Percentiles rank a stretch among this genome's conserved stretches.
Evolutionary conservation across 1,284 basidiomycete genomes (phyloP).

Genomic region (Cryptococcus maquisensis): DNA sequence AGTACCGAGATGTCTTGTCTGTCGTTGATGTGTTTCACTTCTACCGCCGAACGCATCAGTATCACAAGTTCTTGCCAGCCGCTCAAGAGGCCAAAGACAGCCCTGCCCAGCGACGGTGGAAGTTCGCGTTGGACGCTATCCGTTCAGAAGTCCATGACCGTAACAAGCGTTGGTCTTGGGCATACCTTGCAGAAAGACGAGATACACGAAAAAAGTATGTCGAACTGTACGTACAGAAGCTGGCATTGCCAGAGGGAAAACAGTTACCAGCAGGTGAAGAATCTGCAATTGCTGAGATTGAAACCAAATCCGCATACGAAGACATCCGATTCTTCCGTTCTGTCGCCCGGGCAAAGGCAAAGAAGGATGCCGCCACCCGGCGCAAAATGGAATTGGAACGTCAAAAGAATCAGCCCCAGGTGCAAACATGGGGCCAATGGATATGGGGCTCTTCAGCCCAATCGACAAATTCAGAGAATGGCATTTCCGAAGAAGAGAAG

Average conservation of each 20-base stretch:
- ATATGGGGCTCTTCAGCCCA: slow-evolving; percentile 64
- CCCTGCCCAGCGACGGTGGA: slow-evolving; percentile 66
- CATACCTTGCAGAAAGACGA: slow-evolving; percentile 79
- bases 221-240: slow-evolving; percentile 67
- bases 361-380: slow-evolving; percentile 73
- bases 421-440: slow-evolving; percentile 75
- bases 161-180: slow-evolving; percentile 86
- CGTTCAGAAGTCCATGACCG: slow-evolving; percentile 80
- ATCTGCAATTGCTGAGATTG: slow-evolving; percentile 62
- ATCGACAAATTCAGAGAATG: slow-evolving; percentile 25
- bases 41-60: slow-evolving; percentile 85
- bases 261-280: slow-evolving; percentile 60
- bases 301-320: slow-evolving; percentile 82
- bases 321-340: slow-evolving; percentile 98
- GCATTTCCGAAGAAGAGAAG: slow-evolving; percentile 78
- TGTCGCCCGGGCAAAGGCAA: slow-evolving; percentile 82
- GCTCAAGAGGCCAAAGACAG: slow-evolving; percentile 63
- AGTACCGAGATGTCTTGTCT: slow-evolving; percentile 92
- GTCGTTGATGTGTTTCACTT: slow-evolving; percentile 97
- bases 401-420: slow-evolving; percentile 50
- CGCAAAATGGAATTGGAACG: slow-evolving; percentile 67
- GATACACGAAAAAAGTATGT: slow-evolving; percentile 82
- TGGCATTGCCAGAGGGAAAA: slow-evolving; percentile 51
- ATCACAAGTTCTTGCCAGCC: slow-evolving; percentile 71
- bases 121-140: slow-evolving; percentile 80